These are phyloP conservation scores for Verbena officinalis DNA, from an alignment of 257 asterid genomes.

Conservation along the genomic window DNA sequence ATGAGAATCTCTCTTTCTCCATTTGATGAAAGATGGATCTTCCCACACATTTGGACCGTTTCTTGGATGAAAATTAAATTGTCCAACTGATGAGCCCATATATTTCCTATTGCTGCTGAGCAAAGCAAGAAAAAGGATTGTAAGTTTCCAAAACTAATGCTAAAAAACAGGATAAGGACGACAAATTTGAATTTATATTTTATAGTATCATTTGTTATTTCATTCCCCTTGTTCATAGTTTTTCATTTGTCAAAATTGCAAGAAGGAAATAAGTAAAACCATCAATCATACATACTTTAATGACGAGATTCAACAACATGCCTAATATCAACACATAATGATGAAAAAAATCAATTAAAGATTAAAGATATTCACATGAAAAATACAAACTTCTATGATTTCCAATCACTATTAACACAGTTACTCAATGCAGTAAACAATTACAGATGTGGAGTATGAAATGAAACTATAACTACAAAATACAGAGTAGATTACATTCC, in stretches of 20 bases:
- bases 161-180: not conserved
- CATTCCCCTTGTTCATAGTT: not conserved
- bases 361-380: not conserved
- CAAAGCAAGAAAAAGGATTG: not conserved
- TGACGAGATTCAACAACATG: not conserved
- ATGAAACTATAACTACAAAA: not conserved
- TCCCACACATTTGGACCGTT: constrained; percentile 61
- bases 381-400: not conserved
- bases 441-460: not conserved
- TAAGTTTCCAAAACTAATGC: not conserved
- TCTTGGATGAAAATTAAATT: constrained; percentile 45
- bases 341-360: not conserved
- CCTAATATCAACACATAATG: not conserved
- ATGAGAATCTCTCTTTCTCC: constrained; percentile 69
- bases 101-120: constrained; percentile 1
- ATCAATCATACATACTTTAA: not conserved
- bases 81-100: constrained; percentile 53
- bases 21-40: constrained; percentile 65
- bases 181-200: not conserved
- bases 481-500: not conserved
- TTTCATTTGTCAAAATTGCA: not conserved
- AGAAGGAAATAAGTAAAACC: not conserved
- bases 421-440: not conserved
- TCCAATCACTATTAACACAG: not conserved
- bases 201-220: not conserved